A percentile compares a stretch with the other conserved stretches of the same genome.
Conservation (phyloP, 371 early-diverging fungal species). For the Mucor irregularis region DNA sequence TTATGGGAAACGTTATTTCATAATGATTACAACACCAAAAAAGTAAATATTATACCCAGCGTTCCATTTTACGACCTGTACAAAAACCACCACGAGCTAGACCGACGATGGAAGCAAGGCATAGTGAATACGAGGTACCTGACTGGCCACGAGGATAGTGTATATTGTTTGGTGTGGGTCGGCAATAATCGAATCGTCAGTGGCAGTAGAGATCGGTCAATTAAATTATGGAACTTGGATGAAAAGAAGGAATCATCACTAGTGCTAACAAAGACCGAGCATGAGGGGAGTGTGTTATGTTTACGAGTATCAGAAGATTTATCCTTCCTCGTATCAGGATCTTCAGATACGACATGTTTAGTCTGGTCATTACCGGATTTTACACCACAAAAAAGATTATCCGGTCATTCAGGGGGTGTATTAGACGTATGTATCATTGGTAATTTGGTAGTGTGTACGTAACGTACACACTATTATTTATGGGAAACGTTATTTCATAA, state of each 20-base stretch:
- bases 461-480: conserved; percentile 53
- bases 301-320: conserved; percentile 69
- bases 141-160: conserved; percentile 83
- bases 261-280: conserved; percentile 72
- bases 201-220: conserved; percentile 89
- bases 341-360: conserved; percentile 83
- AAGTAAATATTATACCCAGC: background rate
- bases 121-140: conserved; percentile 27
- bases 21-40: conserved; percentile 5
- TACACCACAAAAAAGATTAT: conserved; percentile 19
- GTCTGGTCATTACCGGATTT: conserved; percentile 76
- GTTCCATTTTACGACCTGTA: conserved; percentile 19
- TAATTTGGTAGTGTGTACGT: conserved; percentile 77
- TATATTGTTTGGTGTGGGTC: conserved; percentile 83
- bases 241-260: conserved; percentile 25
- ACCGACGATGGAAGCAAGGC: conserved; percentile 22
- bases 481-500: conserved; percentile 22
- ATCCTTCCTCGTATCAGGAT: conserved; percentile 81
- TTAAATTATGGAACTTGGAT: conserved; percentile 76
- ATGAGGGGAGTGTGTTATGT: conserved; percentile 85
- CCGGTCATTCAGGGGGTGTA: conserved; percentile 74
- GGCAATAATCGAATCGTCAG: conserved; percentile 73
- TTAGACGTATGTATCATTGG: conserved; percentile 74
- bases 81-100: conserved; percentile 17
- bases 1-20: conserved; percentile 24